These are phyloP conservation scores for Trametes maxima DNA, from an alignment of 768 basidiomycete species.

Conservation along the genomic window DNA sequence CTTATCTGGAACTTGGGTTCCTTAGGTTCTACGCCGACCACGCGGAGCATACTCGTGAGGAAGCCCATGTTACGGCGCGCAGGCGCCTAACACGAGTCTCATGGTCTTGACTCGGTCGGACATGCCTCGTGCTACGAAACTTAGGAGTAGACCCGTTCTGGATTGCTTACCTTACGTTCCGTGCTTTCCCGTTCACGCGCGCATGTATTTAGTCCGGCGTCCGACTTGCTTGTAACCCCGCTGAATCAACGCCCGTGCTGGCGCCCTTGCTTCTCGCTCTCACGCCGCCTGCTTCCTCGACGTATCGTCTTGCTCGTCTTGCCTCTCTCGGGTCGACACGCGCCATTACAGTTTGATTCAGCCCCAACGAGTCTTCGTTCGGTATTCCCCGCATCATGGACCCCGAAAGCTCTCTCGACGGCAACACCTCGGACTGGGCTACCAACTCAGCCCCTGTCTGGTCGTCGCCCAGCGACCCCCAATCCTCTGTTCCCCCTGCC, in stretches of 20 bases:
- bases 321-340: not conserved
- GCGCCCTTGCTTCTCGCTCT: not conserved
- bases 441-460: not conserved
- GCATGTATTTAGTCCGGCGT: not conserved
- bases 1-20: no score
- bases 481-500: no score
- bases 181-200: not conserved
- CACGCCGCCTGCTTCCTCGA: not conserved
- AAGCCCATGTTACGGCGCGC: not conserved
- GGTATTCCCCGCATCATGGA: not conserved
- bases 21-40: no score
- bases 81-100: not conserved
- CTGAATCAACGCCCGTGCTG: not conserved
- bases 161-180: not conserved
- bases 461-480: no score
- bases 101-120: not conserved
- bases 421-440: not conserved
- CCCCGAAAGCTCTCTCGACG: not conserved
- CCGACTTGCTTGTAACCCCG: not conserved
- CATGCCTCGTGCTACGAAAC: not conserved
- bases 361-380: not conserved
- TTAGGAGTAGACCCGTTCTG: not conserved
- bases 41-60: no score
- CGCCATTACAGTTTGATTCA: slow-evolving; percentile 7
- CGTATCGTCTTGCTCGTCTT: not conserved